These are phyloP conservation scores for Centella asiatica DNA, from an alignment of 129 eudicot species.

Conservation along the genomic window DNA sequence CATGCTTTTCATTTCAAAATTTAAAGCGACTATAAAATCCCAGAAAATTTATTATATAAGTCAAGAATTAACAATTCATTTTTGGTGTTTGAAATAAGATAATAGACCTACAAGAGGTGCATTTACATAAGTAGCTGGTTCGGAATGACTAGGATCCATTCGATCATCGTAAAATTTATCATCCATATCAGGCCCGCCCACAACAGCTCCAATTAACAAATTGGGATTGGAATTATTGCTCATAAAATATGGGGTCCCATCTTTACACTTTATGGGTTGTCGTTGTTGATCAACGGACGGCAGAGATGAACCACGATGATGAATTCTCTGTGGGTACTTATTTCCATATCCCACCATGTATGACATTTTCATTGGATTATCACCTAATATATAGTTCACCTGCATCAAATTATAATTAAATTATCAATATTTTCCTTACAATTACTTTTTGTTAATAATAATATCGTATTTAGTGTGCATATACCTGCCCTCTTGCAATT, in stretches of 20 bases:
- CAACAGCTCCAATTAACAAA: neutral
- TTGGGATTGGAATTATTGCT: neutral
- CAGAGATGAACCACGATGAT: neutral
- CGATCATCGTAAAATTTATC: neutral
- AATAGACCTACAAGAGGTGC: neutral
- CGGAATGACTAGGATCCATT: neutral
- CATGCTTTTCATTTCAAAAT: too few species aligned
- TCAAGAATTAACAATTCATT: too few species aligned
- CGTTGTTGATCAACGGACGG: neutral
- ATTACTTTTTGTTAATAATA: too few species aligned
- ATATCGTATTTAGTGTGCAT: too few species aligned
- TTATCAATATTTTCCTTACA: too few species aligned
- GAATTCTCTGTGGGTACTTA: neutral
- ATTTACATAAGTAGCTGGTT: too few species aligned
- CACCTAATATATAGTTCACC: neutral
- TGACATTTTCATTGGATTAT: neutral
- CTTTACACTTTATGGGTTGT: neutral
- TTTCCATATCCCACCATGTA: neutral
- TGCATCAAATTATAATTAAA: too few species aligned
- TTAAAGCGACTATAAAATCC: too few species aligned
- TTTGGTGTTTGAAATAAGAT: too few species aligned
- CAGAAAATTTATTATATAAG: too few species aligned
- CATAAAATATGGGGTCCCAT: neutral
- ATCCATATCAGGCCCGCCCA: neutral
- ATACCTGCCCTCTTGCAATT: constrained; percentile 39